phyloP scores from a whole-genome alignment of 2,329 filamentous ascomycete genomes.

The Diatrype stigma region DNA sequence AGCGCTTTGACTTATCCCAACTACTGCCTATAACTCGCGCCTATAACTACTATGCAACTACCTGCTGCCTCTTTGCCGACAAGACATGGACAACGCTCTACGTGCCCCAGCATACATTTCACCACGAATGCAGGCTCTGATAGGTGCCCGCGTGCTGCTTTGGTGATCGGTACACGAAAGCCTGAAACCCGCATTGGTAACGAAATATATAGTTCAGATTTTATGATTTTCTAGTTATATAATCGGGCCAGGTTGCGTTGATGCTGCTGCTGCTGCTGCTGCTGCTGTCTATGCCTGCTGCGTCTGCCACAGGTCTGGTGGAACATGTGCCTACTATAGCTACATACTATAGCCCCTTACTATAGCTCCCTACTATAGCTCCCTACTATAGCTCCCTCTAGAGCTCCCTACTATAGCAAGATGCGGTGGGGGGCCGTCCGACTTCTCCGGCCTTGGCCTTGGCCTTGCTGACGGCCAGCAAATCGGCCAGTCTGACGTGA shows the following conservation, averaged over 20 bases:
- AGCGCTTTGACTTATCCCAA: background rate
- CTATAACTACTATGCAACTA: too few relatives aligned
- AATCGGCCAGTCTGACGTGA: background rate
- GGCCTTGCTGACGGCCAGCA: background rate
- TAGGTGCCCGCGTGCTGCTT: background rate
- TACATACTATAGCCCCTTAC: too few relatives aligned
- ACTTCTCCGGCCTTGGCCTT: background rate
- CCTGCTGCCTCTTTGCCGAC: background rate
- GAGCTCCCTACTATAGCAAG: background rate
- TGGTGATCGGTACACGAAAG: background rate
- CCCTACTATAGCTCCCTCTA: too few relatives aligned
- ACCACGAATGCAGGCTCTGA: background rate
- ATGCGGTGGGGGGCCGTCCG: background rate
- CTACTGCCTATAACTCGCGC: background rate
- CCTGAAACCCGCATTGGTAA: background rate
- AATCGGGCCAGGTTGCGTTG: background rate
- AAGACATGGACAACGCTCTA: background rate
- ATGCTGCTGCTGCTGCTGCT: too few relatives aligned
- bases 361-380: too few relatives aligned
- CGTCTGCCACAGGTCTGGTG: too few relatives aligned
- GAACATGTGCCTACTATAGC: too few relatives aligned
- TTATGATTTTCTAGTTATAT: too few relatives aligned
- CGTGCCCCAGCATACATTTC: background rate
- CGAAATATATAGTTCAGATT: too few relatives aligned
- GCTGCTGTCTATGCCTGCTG: too few relatives aligned